Conservation (phyloP, 805 yeast species). For the Maudiozyma saulgeensis region DNA sequence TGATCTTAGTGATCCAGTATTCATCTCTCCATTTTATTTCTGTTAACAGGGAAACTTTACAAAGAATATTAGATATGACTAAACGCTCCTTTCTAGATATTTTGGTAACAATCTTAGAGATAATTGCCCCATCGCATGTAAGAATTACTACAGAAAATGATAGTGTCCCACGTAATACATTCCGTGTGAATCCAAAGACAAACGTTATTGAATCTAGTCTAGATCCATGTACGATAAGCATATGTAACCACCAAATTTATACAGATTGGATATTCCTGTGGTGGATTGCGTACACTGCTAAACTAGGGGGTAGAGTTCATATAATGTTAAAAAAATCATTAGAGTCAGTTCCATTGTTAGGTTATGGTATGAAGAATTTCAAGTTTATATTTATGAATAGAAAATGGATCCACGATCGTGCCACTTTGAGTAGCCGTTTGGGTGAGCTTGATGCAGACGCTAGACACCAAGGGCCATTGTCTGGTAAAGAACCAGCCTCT, state of each 20-base stretch:
- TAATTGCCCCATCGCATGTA: conserved; percentile 45
- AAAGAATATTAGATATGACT: conserved; percentile 41
- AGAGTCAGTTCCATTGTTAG: conserved; percentile 60
- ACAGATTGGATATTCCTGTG: conserved; percentile 89
- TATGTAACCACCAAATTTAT: conserved; percentile 90
- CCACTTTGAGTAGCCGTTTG: conserved; percentile 46
- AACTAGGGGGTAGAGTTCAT: conserved; percentile 52
- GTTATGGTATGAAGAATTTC: conserved; percentile 76
- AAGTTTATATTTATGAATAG: conserved; percentile 73
- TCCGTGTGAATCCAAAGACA: conserved; percentile 18
- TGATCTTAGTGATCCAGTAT: conserved; percentile 41
- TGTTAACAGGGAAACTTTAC: conserved; percentile 28
- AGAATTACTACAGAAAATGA: conserved; percentile 40
- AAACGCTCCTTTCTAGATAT: conserved; percentile 50
- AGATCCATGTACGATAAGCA: conserved; percentile 48
- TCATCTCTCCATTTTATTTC: conserved; percentile 22
- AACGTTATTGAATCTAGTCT: conserved; percentile 26
- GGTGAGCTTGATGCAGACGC: conserved; percentile 51
- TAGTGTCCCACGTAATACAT: conserved; percentile 29
- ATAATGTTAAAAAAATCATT: conserved; percentile 75
- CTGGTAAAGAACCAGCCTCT: conserved; percentile 26
- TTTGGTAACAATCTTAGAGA: conserved; percentile 40
- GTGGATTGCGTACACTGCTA: conserved; percentile 69
- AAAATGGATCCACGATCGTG: conserved; percentile 74
- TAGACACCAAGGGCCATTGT: conserved; percentile 45